phyloP scores from a whole-genome alignment of 176 grass and related monocot genomes.

The Thalia dealbata region DNA sequence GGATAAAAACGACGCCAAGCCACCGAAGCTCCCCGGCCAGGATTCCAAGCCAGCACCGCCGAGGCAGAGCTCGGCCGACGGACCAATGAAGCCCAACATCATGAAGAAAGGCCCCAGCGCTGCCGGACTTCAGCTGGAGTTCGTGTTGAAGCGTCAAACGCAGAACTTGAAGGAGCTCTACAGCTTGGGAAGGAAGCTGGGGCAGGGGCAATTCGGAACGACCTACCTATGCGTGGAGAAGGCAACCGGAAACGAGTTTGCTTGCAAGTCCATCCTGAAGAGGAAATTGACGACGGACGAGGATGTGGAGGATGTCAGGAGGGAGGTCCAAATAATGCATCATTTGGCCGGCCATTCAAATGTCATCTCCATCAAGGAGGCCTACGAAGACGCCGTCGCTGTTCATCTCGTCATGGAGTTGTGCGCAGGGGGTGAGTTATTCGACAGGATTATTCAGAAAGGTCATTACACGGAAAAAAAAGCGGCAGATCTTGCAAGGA shows the following conservation, averaged over 20 bases:
- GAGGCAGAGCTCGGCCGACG: neutral
- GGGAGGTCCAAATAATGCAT: slow-evolving; percentile 16
- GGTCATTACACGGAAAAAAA: slow-evolving; percentile 10
- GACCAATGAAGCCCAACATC: neutral
- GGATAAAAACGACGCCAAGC: neutral
- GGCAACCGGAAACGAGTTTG: slow-evolving; percentile 3
- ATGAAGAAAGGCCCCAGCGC: slow-evolving; percentile 4
- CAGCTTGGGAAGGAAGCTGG: slow-evolving; percentile 10
- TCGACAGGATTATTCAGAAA: slow-evolving; percentile 9
- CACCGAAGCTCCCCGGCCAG: neutral
- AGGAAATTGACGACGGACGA: slow-evolving; percentile 5
- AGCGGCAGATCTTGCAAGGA: slow-evolving; percentile 7
- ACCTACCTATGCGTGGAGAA: slow-evolving; percentile 12
- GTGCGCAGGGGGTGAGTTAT: slow-evolving; percentile 5
- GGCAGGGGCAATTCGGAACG: slow-evolving; percentile 13
- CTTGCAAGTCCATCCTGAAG: slow-evolving; percentile 19
- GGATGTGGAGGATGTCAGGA: slow-evolving; percentile 13
- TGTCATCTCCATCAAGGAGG: slow-evolving; percentile 11
- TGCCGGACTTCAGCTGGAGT: slow-evolving; percentile 1
- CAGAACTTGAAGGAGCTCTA: slow-evolving; percentile 9
- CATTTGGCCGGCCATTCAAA: slow-evolving; percentile 10
- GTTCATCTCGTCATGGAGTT: slow-evolving; percentile 11
- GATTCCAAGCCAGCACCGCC: neutral
- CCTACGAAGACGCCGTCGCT: slow-evolving; percentile 9
- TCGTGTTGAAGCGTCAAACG: slow-evolving; percentile 7